Conservation (phyloP, 208 protist species). For the Entamoeba dispar region DNA sequence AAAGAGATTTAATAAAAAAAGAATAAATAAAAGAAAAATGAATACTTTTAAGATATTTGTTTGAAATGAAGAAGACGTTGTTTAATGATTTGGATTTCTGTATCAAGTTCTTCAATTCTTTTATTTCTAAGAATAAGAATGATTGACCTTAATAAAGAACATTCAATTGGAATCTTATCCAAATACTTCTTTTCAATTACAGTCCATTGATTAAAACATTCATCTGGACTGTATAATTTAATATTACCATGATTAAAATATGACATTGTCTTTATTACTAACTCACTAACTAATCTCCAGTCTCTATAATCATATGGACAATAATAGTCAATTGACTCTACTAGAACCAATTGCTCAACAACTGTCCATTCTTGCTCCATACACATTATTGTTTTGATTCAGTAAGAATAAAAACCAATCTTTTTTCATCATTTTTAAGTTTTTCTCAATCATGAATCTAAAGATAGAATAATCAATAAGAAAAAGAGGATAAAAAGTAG, state of each 20-base stretch:
- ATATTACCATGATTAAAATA: not conserved
- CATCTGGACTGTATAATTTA: not conserved
- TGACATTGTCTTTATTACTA: not conserved
- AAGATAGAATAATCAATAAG: too few relatives aligned
- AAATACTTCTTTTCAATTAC: not conserved
- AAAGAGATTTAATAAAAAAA: too few relatives aligned
- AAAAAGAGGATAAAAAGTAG: too few relatives aligned
- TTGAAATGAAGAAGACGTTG: not conserved
- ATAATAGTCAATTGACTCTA: not conserved
- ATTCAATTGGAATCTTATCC: not conserved
- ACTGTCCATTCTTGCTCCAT: not conserved
- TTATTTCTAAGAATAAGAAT: not conserved
- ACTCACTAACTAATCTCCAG: not conserved
- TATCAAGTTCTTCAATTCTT: not conserved
- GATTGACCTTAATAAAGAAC: not conserved
- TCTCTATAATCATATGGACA: not conserved
- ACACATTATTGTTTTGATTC: too few relatives aligned
- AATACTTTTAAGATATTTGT: not conserved
- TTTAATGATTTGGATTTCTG: not conserved
- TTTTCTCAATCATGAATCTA: too few relatives aligned
- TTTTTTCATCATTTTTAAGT: too few relatives aligned
- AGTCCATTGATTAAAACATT: not conserved
- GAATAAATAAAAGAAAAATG: too few relatives aligned
- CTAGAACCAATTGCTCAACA: not conserved
- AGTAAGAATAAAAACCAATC: too few relatives aligned